These are phyloP conservation scores for Backusella australiensis DNA, from an alignment of 192 early-diverging fungal genomes.

Conservation along the genomic window DNA sequence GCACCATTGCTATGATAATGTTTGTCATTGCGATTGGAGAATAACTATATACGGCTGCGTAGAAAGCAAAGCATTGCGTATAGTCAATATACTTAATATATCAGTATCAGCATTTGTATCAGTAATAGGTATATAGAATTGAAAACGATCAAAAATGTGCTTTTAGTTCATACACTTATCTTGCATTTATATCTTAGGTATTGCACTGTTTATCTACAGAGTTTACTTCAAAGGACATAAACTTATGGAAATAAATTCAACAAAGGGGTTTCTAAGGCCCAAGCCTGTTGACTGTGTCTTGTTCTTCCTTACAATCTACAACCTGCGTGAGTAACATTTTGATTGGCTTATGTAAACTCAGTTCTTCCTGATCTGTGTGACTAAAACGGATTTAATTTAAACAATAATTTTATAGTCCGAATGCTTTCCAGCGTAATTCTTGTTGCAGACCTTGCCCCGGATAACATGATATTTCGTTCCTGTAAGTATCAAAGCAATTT, in stretches of 20 bases:
- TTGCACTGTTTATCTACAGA: conserved; percentile 11
- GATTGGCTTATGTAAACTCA: not conserved
- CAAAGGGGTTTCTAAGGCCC: conserved; percentile 20
- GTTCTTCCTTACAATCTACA: conserved; percentile 1
- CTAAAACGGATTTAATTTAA: not conserved
- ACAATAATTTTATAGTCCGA: conserved; percentile 14
- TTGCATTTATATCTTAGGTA: conserved; percentile 3
- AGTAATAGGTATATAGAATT: conserved; percentile 18
- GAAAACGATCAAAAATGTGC: not conserved
- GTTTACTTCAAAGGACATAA: conserved; percentile 14
- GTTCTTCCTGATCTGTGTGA: not conserved
- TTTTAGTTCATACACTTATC: not conserved
- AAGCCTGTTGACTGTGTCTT: conserved; percentile 28
- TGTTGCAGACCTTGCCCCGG: conserved; percentile 24
- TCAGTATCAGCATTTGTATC: conserved; percentile 19
- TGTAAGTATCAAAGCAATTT: conserved; percentile 10
- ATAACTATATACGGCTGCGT: conserved; percentile 22
- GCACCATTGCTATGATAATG: not conserved
- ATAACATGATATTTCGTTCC: conserved; percentile 20
- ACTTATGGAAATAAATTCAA: conserved; percentile 4
- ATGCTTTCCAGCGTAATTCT: conserved; percentile 25
- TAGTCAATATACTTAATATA: conserved; percentile 21
- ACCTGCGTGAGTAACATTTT: conserved; percentile 7
- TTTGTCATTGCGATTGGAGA: conserved; percentile 24
- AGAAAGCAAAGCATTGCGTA: conserved; percentile 13